phyloP scores from a whole-genome alignment of 1,139 yeast genomes.

The Lodderomyces elongisporus region DNA sequence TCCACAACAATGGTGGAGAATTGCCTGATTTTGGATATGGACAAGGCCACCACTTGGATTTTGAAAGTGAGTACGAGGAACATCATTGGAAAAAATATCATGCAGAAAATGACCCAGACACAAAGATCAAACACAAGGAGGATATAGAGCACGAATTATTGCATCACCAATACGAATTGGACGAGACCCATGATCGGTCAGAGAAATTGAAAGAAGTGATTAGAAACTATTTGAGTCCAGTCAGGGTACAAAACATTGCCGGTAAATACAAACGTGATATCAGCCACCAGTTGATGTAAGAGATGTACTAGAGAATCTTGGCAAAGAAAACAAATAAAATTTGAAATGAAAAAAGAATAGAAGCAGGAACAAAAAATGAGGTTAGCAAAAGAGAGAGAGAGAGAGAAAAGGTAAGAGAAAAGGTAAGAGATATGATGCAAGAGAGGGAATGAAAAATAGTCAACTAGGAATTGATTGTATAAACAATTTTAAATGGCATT shows the following conservation, averaged over 20 bases:
- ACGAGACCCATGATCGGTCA: slow-evolving; percentile 54
- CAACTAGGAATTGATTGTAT: no score
- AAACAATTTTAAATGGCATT: no score
- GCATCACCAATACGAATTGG: slow-evolving; percentile 84
- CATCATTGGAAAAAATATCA: slow-evolving; percentile 94
- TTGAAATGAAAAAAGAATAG: no score
- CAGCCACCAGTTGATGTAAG: no score
- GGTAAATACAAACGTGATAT: slow-evolving; percentile 31
- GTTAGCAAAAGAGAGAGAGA: no score
- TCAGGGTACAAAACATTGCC: slow-evolving; percentile 35
- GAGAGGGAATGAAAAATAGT: no score
- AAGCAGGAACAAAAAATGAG: no score
- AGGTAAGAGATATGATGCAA: no score
- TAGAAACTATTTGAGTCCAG: slow-evolving; percentile 26
- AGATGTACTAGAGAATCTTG: no score
- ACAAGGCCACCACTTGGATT: slow-evolving; percentile 95
- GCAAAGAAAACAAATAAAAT: no score
- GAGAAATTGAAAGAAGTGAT: slow-evolving; percentile 38
- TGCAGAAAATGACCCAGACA: slow-evolving; percentile 76
- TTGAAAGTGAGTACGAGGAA: slow-evolving; percentile 87
- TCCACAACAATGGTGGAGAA: slow-evolving; percentile 56
- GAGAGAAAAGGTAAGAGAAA: no score
- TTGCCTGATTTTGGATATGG: slow-evolving; percentile 94
- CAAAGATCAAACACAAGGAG: slow-evolving; percentile 73
- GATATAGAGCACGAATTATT: slow-evolving; percentile 85